Conservation (phyloP, 2,329 filamentous ascomycete genomes). For the Microdochium nivale region DNA sequence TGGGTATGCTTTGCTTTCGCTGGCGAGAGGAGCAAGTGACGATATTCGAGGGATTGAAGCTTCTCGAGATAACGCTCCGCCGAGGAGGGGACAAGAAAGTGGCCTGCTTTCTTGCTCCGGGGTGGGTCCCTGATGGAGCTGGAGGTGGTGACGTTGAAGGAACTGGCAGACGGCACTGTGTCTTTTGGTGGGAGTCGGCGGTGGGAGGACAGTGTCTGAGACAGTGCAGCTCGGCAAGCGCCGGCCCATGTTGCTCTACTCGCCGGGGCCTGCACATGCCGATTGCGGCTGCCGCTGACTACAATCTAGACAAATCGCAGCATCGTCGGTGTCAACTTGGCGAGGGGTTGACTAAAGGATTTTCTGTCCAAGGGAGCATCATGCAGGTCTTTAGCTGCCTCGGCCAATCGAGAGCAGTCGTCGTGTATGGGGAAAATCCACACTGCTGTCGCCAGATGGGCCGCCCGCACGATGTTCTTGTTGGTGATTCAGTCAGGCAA, state of each 20-base stretch:
- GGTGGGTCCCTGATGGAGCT: background rate
- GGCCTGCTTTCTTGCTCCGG: background rate
- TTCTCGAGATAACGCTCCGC: constrained; percentile 1
- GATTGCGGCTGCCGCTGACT: background rate
- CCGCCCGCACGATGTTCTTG: too few species aligned
- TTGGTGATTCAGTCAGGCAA: too few species aligned
- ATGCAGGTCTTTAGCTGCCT: too few species aligned
- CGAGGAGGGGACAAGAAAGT: background rate
- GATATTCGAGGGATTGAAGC: background rate
- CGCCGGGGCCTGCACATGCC: background rate
- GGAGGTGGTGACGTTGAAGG: background rate
- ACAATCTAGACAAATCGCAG: background rate
- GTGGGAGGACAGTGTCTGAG: background rate
- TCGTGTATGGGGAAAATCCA: too few species aligned
- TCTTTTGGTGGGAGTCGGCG: background rate
- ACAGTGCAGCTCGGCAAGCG: background rate
- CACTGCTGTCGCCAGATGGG: too few species aligned
- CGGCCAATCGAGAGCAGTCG: too few species aligned
- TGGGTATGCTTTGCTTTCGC: background rate
- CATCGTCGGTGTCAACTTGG: too few species aligned
- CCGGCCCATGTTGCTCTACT: background rate
- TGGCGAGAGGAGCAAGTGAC: background rate
- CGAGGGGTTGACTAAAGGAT: too few species aligned
- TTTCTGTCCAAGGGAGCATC: too few species aligned
- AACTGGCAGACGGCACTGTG: background rate